Conservation (phyloP, 2,329 filamentous ascomycete genomes). For the Penicillium sp. region DNA sequence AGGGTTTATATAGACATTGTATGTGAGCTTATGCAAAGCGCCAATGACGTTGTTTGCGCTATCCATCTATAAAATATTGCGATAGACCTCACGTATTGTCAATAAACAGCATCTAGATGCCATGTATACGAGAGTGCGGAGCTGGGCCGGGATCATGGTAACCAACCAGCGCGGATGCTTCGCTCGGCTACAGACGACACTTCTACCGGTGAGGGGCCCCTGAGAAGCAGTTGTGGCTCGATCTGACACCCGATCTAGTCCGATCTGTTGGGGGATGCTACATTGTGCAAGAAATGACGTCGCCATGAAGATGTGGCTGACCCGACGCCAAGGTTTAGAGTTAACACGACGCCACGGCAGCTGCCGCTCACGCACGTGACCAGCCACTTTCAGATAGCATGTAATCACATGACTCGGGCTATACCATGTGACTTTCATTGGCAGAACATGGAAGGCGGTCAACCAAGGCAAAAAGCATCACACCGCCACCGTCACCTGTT, state of each 20-base stretch:
- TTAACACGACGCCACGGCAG: background rate
- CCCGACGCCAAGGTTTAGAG: background rate
- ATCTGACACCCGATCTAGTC: background rate
- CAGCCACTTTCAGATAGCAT: too few relatives aligned
- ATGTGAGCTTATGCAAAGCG: background rate
- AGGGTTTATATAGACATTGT: conserved; percentile 27
- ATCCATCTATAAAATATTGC: background rate
- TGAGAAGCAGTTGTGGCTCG: background rate
- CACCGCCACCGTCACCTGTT: conserved; percentile 11
- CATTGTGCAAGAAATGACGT: background rate
- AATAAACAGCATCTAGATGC: background rate
- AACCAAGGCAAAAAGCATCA: background rate
- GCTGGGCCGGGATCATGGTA: background rate
- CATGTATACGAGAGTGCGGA: background rate
- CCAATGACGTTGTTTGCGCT: conserved; percentile 24
- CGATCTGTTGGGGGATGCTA: background rate
- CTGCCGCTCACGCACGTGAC: background rate
- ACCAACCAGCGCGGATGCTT: background rate
- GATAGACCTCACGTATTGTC: background rate
- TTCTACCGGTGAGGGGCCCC: background rate
- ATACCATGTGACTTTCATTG: background rate
- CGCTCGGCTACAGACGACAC: background rate
- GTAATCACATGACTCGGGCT: background rate
- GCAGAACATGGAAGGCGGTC: conserved; percentile 4
- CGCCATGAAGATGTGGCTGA: background rate